Conservation (phyloP, 768 basidiomycete genomes). For the Serendipita indica region DNA sequence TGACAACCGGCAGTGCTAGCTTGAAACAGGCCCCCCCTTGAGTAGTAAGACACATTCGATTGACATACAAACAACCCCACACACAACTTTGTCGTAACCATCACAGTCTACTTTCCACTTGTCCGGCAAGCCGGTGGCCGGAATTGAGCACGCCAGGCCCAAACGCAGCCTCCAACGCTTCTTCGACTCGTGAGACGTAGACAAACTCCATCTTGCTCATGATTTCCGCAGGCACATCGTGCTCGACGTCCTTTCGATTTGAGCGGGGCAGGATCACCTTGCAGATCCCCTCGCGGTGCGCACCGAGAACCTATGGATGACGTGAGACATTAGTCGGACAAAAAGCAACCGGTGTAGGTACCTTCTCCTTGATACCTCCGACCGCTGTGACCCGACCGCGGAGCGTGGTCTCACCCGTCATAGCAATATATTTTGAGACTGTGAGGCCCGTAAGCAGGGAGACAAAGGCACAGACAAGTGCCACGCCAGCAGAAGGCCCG, state of each 20-base stretch:
- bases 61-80: too few relatives aligned
- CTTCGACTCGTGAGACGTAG: constrained; percentile 64
- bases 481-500: constrained; percentile 80
- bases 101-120: constrained; percentile 10
- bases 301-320: constrained; percentile 49
- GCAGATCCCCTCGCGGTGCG: constrained; percentile 70
- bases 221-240: constrained; percentile 65
- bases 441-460: constrained; percentile 66
- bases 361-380: constrained; percentile 85
- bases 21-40: too few relatives aligned
- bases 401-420: constrained; percentile 90
- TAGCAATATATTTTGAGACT: constrained; percentile 58
- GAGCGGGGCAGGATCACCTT: constrained; percentile 74
- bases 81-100: too few relatives aligned
- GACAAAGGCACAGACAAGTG: constrained; percentile 72
- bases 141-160: constrained; percentile 24
- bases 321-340: neutral
- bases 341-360: neutral
- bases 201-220: constrained; percentile 63
- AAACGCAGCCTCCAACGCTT: constrained; percentile 73
- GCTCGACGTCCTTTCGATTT: constrained; percentile 77
- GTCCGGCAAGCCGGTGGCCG: neutral
- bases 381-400: constrained; percentile 71
- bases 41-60: too few relatives aligned
- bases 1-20: too few relatives aligned